Evolutionary conservation across 2,329 filamentous ascomycete species (phyloP).

Genomic region (Cladosporium oxysporum): DNA sequence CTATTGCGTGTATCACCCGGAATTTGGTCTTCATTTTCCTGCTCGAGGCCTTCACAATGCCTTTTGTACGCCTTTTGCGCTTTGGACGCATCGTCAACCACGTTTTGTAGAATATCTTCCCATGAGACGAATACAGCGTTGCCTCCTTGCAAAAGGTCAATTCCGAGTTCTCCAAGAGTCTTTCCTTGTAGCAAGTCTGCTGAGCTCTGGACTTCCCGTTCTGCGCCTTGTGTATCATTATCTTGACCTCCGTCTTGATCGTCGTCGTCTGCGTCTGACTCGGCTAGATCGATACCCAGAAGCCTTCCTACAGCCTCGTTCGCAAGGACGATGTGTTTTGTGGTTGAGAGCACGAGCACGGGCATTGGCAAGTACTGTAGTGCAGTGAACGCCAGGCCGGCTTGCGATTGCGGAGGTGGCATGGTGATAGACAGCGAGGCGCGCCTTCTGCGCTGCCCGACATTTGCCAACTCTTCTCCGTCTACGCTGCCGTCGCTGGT

Average conservation of each 20-base stretch:
- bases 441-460: slow-evolving; percentile 24
- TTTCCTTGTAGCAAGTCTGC: slow-evolving; percentile 65
- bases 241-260: slow-evolving; percentile 15
- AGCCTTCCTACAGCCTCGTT: slow-evolving; percentile 75
- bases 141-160: slow-evolving; percentile 72
- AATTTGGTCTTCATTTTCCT: slow-evolving; percentile 27
- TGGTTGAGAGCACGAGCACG: slow-evolving; percentile 65
- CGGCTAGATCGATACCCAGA: slow-evolving; percentile 57
- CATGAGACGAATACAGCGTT: slow-evolving; percentile 53
- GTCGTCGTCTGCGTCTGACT: slow-evolving; percentile 5
- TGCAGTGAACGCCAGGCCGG: slow-evolving; percentile 61
- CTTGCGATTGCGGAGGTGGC: slow-evolving; percentile 33
- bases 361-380: slow-evolving; percentile 75
- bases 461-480: slow-evolving; percentile 23
- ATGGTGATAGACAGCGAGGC: slow-evolving; percentile 37
- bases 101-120: slow-evolving; percentile 51
- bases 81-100: slow-evolving; percentile 43
- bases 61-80: slow-evolving; percentile 28
- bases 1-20: slow-evolving; percentile 23
- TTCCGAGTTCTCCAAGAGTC: slow-evolving; percentile 67
- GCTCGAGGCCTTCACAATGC: slow-evolving; percentile 3
- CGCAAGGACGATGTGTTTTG: slow-evolving; percentile 70
- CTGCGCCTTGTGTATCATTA: background rate
- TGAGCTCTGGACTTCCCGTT: slow-evolving; percentile 40
- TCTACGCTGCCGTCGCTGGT: slow-evolving; percentile 31